Evolutionary conservation across 306 rosid species (phyloP).

Genomic region (Medicago arabica): DNA sequence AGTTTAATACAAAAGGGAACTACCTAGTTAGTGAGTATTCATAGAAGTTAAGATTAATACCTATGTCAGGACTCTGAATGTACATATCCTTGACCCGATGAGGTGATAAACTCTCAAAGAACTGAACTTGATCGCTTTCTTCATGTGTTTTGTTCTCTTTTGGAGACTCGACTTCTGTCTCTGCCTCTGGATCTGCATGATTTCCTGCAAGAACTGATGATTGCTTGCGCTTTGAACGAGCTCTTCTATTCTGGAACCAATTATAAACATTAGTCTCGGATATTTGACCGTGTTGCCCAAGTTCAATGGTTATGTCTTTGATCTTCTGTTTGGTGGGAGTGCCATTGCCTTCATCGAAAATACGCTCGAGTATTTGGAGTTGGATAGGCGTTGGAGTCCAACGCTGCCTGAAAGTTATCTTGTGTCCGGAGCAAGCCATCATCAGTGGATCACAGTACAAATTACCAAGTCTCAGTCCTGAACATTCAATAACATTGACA

Average conservation of each 20-base stretch:
- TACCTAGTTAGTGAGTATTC: too few species aligned
- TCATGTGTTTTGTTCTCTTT: constrained; percentile 55
- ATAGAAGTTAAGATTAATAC: constrained; percentile 18
- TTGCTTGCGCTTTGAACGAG: constrained; percentile 83
- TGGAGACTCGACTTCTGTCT: constrained; percentile 58
- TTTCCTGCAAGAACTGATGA: constrained; percentile 32
- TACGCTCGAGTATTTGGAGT: constrained; percentile 73
- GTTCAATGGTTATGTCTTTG: constrained; percentile 68
- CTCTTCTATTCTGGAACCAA: constrained; percentile 88
- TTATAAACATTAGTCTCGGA: constrained; percentile 87
- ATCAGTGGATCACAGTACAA: constrained; percentile 70
- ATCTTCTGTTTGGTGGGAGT: constrained; percentile 75
- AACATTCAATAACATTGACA: background rate
- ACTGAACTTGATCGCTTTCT: constrained; percentile 39
- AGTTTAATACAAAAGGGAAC: too few species aligned
- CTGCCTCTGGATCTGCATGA: constrained; percentile 50
- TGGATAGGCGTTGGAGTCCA: constrained; percentile 77
- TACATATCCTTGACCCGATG: constrained; percentile 45
- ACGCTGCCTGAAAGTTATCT: constrained; percentile 71
- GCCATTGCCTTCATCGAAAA: constrained; percentile 74
- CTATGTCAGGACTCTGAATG: constrained; percentile 59
- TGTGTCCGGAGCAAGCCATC: constrained; percentile 68
- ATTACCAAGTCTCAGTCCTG: constrained; percentile 67
- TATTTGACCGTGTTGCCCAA: constrained; percentile 71
- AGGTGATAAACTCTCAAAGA: constrained; percentile 48